Base-by-base conservation (phyloP, 2,329 filamentous ascomycete species). In the Ceratocystis smalleyi region DNA sequence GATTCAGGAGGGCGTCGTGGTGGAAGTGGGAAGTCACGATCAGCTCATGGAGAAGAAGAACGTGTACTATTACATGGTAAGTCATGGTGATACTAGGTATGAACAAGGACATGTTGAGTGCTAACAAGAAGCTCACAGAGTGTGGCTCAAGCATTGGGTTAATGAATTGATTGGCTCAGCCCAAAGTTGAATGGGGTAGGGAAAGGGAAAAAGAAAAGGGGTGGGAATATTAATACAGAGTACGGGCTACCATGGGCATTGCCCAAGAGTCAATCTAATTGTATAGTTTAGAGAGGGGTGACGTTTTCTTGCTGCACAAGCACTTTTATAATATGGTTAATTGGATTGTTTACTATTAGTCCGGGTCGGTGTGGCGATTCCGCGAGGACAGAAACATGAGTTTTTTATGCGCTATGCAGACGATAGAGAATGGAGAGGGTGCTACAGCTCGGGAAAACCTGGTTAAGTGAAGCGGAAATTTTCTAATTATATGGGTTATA, bases 21-120 rank as follows among this genome's bases (percentile, higher is more conserved):
- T 76, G 0, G 76, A 79, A 67, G 70, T 70, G 63, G 77, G 77
- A 0, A 72, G 69, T 0, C 77, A 78, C 27, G 75, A 81, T 1
- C 77, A 83, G 60, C 76, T 88, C 1, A 75, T 88, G 67, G 71
- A 74, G 1, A 72, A 75, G 12, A 71, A 82, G 3, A 73, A 75
- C 12, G 72, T 82, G 5, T 85, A 85, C 68, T 76, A 75, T 5
- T 74, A 75, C 30, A 76, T 86, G 65, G 81, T 84, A 4, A 72
- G 73, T 63, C 2, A 24, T 8, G n/a, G 30, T 40, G 12, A 27
- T 22, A 22, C 17, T 7, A 5, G 3, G 8, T 7, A 10, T 22
- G 10, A 32, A 1, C 32, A 17, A 10, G 4, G 10, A 30, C 15
- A 6, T 59, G 10, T 24, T 43, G 10, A 15, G 15, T 59, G 15